Conservation (phyloP, 2,329 filamentous ascomycete species). For the Fusarium pseudograminearum region DNA sequence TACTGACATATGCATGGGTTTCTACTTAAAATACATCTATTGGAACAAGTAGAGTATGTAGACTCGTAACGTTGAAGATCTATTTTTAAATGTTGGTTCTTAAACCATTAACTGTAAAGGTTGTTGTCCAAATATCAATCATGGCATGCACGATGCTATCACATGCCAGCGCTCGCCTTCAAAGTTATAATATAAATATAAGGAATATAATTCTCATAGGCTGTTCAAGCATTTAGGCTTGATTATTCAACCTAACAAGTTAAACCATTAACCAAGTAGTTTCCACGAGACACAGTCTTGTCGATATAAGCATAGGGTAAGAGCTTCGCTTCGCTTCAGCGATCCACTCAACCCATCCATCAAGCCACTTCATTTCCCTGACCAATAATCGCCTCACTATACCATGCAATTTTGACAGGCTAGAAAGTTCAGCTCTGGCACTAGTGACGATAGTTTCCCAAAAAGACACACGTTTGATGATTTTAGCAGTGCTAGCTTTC, state of each 20-base stretch:
- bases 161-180: too few species aligned
- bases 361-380: neutral
- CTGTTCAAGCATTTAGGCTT: too few species aligned
- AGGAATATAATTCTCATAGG: too few species aligned
- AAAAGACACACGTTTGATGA: neutral
- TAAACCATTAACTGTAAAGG: too few species aligned
- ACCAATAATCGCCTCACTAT: neutral
- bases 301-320: neutral
- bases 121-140: too few species aligned
- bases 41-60: too few species aligned
- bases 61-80: too few species aligned
- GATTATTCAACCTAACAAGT: neutral
- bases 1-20: neutral
- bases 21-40: neutral
- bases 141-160: too few species aligned
- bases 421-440: neutral
- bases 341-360: neutral
- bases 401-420: neutral
- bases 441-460: constrained; percentile 2
- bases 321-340: neutral
- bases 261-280: neutral
- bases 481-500: neutral
- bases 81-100: too few species aligned
- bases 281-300: neutral
- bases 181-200: too few species aligned